Conservation (phyloP, 805 yeast genomes). For the Wickerhamomyces bovis region DNA sequence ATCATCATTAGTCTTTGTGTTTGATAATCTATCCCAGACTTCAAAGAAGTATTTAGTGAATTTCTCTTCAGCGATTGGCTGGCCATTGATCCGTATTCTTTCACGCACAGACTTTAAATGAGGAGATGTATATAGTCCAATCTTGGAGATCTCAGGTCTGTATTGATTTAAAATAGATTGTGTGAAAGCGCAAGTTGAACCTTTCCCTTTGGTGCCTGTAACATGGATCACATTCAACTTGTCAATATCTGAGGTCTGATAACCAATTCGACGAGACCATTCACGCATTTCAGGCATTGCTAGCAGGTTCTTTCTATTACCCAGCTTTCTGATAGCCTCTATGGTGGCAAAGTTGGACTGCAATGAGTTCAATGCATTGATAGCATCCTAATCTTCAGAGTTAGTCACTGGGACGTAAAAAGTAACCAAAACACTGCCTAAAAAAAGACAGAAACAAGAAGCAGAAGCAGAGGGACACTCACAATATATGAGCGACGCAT, state of each 20-base stretch:
- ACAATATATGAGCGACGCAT: background rate
- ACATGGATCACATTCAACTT: slow-evolving; percentile 78
- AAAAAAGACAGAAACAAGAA: too few relatives aligned
- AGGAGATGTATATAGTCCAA: slow-evolving; percentile 95
- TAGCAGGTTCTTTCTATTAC: slow-evolving; percentile 52
- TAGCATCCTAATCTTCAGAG: slow-evolving; percentile 50
- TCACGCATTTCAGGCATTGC: slow-evolving; percentile 83
- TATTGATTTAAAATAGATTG: slow-evolving; percentile 74
- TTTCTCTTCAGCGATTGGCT: slow-evolving; percentile 71
- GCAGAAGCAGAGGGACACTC: background rate
- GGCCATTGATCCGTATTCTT: slow-evolving; percentile 80
- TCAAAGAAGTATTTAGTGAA: slow-evolving; percentile 91
- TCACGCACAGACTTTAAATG: slow-evolving; percentile 92
- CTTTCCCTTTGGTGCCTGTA: slow-evolving; percentile 98
- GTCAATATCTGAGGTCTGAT: slow-evolving; percentile 60
- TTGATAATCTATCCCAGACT: slow-evolving; percentile 78
- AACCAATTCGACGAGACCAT: slow-evolving; percentile 70
- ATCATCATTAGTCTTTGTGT: slow-evolving; percentile 39
- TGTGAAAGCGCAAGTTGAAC: slow-evolving; percentile 94
- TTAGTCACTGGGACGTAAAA: background rate
- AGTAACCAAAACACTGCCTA: background rate
- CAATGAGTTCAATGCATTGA: slow-evolving; percentile 72
- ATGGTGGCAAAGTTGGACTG: slow-evolving; percentile 90
- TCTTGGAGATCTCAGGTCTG: slow-evolving; percentile 40
- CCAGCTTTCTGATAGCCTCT: slow-evolving; percentile 72